These are phyloP conservation scores for Fragosphaeria purpurea DNA, from an alignment of 2,329 filamentous ascomycete species.

Conservation along the genomic window DNA sequence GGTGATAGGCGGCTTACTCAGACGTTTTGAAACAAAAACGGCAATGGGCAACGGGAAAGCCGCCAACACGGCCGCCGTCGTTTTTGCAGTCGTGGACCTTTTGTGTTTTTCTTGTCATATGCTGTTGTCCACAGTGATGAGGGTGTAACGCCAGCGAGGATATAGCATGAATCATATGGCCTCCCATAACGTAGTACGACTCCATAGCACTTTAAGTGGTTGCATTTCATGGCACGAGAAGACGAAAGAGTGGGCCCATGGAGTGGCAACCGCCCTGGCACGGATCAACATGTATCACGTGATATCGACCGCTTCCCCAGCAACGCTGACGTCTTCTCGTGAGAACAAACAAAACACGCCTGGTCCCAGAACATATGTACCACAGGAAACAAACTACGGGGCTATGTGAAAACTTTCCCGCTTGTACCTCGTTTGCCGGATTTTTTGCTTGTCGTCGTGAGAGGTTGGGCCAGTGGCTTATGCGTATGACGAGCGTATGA, in stretches of 20 bases:
- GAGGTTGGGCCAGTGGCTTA: no score
- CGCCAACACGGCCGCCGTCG: no score
- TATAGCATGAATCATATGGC: constrained; percentile 1
- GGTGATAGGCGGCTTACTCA: no score
- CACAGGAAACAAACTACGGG: no score
- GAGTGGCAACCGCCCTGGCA: not conserved
- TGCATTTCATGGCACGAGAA: constrained; percentile 1
- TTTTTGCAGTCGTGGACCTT: not conserved
- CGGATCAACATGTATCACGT: not conserved
- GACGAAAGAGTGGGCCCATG: constrained; percentile 1
- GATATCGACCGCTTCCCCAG: not conserved
- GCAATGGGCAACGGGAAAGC: not conserved
- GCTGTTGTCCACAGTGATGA: constrained; percentile 2
- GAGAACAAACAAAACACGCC: not conserved
- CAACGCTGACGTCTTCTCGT: not conserved
- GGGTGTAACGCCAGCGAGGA: not conserved
- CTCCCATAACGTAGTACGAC: not conserved
- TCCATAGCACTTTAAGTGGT: constrained; percentile 2
- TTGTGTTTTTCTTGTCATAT: constrained; percentile 4
- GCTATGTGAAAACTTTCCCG: no score
- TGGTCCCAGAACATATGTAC: not conserved
- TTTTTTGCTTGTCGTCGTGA: no score
- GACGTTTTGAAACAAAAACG: no score
- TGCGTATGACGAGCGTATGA: no score
- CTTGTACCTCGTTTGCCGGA: no score